Evolutionary conservation across 371 early-diverging fungal species (phyloP).

Genomic region (Mortierella sp.): DNA sequence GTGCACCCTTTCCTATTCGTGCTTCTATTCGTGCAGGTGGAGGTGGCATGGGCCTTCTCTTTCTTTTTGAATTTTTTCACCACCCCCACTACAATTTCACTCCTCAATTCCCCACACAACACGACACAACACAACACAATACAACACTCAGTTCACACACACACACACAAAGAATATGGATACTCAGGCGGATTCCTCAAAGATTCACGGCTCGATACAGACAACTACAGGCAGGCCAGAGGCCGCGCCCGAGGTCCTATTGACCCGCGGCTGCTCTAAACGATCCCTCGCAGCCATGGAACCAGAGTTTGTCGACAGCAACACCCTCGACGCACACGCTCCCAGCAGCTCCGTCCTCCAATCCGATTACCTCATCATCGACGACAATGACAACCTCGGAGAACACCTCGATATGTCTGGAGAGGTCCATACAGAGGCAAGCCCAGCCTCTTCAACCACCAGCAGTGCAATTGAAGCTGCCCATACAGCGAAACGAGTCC

Average conservation of each 20-base stretch:
- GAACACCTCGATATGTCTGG: slow-evolving; percentile 29
- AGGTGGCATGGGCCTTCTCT: not conserved
- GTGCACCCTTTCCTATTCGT: not conserved
- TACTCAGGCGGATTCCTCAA: not conserved
- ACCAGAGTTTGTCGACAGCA: slow-evolving; percentile 45
- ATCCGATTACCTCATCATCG: slow-evolving; percentile 39
- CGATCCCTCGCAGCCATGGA: slow-evolving; percentile 39
- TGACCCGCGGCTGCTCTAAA: slow-evolving; percentile 22
- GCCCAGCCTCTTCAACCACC: not conserved
- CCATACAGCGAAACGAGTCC: slow-evolving; percentile 13
- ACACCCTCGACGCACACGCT: slow-evolving; percentile 45
- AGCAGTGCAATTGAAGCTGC: not conserved
- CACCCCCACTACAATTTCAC: not conserved
- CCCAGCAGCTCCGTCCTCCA: slow-evolving; percentile 42
- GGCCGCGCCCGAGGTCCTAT: slow-evolving; percentile 29
- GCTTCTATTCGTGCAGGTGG: not conserved
- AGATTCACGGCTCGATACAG: slow-evolving; percentile 22
- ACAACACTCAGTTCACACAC: not conserved
- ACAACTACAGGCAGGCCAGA: slow-evolving; percentile 21
- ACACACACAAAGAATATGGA: not conserved
- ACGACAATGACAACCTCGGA: slow-evolving; percentile 24
- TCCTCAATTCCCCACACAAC: not conserved
- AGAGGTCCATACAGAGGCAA: not conserved
- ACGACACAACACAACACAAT: not conserved
- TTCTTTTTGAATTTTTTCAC: not conserved